Percentiles rank a stretch among this genome's conserved stretches.
Conservation (phyloP, 2,329 filamentous ascomycete species). For the Cladophialophora yegresii region DNA sequence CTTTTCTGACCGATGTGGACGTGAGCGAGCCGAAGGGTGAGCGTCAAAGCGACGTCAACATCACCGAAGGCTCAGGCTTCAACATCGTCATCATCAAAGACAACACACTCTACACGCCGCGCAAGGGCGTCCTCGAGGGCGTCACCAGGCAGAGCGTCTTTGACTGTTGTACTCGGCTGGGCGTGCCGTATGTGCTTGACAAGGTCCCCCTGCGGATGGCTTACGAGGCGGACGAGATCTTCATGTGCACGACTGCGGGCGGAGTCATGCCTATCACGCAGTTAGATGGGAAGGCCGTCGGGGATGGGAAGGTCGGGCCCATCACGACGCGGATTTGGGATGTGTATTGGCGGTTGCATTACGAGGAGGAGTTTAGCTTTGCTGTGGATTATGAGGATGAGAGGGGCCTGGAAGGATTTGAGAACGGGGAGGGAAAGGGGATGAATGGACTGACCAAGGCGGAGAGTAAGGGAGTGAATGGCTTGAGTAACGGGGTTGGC, state of each 20-base stretch:
- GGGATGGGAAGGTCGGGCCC: constrained; percentile 49
- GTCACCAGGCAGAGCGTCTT: constrained; percentile 42
- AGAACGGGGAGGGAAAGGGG: not conserved
- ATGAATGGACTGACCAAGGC: too few relatives aligned
- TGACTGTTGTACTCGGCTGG: constrained; percentile 34
- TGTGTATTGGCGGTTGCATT: constrained; percentile 55
- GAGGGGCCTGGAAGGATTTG: not conserved
- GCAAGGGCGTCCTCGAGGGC: constrained; percentile 53
- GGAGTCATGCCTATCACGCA: constrained; percentile 56
- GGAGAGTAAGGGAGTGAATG: not conserved
- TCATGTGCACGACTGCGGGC: constrained; percentile 58
- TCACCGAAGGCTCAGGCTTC: constrained; percentile 56
- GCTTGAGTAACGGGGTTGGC: too few relatives aligned
- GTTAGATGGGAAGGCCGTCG: constrained; percentile 49
- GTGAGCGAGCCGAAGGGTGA: too few relatives aligned
- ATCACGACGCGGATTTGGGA: constrained; percentile 56
- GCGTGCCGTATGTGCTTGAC: constrained; percentile 48
- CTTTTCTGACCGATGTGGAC: constrained; percentile 51
- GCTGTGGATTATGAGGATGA: constrained; percentile 26
- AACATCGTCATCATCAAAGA: constrained; percentile 54
- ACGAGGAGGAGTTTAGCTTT: constrained; percentile 44
- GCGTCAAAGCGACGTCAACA: constrained; percentile 48
- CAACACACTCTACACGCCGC: constrained; percentile 50
- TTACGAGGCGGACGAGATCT: constrained; percentile 53
- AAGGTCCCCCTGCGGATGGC: constrained; percentile 37